Base-by-base conservation (phyloP, 495 filamentous ascomycete species). In the Annulohypoxylon maeteangense region DNA sequence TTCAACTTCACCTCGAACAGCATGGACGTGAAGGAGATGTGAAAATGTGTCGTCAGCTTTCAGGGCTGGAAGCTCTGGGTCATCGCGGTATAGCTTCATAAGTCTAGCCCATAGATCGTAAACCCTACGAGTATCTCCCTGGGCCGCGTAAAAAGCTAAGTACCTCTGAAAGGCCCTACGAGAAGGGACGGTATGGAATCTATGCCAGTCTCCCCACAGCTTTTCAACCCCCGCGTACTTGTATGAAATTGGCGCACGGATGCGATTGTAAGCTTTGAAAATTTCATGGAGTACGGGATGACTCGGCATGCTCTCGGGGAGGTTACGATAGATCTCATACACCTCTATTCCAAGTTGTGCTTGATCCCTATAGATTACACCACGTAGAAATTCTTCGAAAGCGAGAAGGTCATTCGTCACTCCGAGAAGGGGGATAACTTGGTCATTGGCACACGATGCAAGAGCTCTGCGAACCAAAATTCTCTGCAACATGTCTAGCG, bases 1-100 rank as follows among this genome's bases (percentile, higher is more conserved):
- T 18, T 78, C 65, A 1, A 90, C 76, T 59, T 96, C 87, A 0
- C 88, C 90, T 56, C 85, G 79, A 27, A 84, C 83, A 3, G 92
- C 89, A 76, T 94, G 84, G 4, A 89, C 90, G 53, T 89, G 82
- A 34, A 96, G 84, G 14, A 92, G 76, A 7, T 83, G 83, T 22
- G 75, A 38, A 55, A 84, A 74, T 31, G 76, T 81, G 16, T 85
- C 75, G 56, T 80, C 70, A 18, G 72, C 65, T 54, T 78, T 7
- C 6, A 70, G 4, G 4, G 7, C 5, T 23, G 59, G 54, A 66
- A 64, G 72, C 16, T 57, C 63, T 14, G 81, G 85, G 7, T 71
- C 73, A 78, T 75, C 55, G 67, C 80, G 50, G 73, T 72, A 78
- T 22, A 67, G 32, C 23, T 70, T 72, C 18, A 68, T 59, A 59